Conservation (phyloP, 2,329 filamentous ascomycete genomes). For the Xylaria sp. region DNA sequence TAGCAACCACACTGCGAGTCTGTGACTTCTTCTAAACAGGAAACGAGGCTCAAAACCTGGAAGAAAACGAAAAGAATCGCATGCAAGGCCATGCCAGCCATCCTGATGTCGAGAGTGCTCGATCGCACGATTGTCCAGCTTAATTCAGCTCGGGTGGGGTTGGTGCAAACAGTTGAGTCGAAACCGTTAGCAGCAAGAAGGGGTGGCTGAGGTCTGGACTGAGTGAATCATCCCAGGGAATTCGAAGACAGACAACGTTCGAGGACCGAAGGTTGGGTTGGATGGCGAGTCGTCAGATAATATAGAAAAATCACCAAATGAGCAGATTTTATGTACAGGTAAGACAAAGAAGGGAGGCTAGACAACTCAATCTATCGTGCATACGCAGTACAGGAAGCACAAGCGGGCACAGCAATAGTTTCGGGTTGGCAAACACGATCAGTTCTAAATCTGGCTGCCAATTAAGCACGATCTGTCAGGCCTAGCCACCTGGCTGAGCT, state of each 20-base stretch:
- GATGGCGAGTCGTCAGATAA: neutral
- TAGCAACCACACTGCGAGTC: conserved; percentile 41
- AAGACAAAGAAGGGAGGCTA: conserved; percentile 12
- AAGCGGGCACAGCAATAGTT: conserved; percentile 2
- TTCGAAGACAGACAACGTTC: neutral
- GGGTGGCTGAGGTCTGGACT: neutral
- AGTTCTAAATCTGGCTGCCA: conserved; percentile 8
- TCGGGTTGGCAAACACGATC: conserved; percentile 3
- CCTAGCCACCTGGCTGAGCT: conserved; percentile 9
- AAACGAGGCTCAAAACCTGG: conserved; percentile 11
- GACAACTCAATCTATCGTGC: conserved; percentile 16
- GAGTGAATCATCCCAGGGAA: too few relatives aligned
- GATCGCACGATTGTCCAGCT: conserved; percentile 1
- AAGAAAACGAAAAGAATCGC: conserved; percentile 19
- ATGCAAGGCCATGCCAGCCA: conserved; percentile 14
- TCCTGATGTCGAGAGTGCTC: conserved; percentile 6
- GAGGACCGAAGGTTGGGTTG: neutral
- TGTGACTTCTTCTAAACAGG: conserved; percentile 24
- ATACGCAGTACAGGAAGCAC: conserved; percentile 2
- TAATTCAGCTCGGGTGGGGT: neutral
- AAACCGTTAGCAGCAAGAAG: neutral
- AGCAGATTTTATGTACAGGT: conserved; percentile 1
- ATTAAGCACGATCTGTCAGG: neutral
- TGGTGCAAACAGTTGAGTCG: neutral
- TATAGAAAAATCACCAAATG: neutral